Percentiles rank a stretch among this genome's conserved stretches.
Evolutionary conservation across 495 filamentous ascomycete genomes (phyloP).

Genomic region (Hypoxylon lienhwacheense): DNA sequence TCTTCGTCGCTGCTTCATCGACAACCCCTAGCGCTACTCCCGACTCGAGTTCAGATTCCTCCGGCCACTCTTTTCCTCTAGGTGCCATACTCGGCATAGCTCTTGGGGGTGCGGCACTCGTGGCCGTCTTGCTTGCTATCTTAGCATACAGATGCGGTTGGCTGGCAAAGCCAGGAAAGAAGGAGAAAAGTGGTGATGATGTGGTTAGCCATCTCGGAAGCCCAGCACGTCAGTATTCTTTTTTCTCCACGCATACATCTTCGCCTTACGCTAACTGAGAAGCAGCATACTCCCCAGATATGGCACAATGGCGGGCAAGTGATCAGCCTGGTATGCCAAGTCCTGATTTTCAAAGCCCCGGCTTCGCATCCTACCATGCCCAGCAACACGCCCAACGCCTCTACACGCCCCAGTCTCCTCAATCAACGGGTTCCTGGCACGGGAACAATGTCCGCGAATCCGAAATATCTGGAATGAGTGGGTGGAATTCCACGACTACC

Average conservation of each 20-base stretch:
- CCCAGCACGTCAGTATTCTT: constrained; percentile 9
- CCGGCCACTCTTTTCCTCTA: constrained; percentile 8
- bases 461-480: constrained; percentile 19
- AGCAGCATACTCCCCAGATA: constrained; percentile 14
- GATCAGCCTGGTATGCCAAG: constrained; percentile 2
- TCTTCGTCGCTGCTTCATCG: constrained; percentile 11
- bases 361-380: constrained; percentile 17
- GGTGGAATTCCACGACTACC: constrained; percentile 3
- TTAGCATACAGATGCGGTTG: constrained; percentile 25
- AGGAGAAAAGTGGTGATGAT: constrained; percentile 10
- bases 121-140: constrained; percentile 23
- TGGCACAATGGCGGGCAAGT: constrained; percentile 13
- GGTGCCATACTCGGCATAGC: constrained; percentile 28
- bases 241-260: background rate
- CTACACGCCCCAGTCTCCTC: constrained; percentile 2
- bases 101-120: constrained; percentile 20
- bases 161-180: constrained; percentile 17
- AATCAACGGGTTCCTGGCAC: constrained; percentile 10
- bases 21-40: background rate
- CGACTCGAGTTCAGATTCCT: constrained; percentile 15
- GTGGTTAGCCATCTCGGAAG: background rate
- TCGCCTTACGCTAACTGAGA: constrained; percentile 1
- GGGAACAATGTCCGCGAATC: constrained; percentile 16
- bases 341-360: constrained; percentile 9
- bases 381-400: constrained; percentile 5